Conservation (phyloP, 192 early-diverging fungal species). For the Thamnidium elegans region DNA sequence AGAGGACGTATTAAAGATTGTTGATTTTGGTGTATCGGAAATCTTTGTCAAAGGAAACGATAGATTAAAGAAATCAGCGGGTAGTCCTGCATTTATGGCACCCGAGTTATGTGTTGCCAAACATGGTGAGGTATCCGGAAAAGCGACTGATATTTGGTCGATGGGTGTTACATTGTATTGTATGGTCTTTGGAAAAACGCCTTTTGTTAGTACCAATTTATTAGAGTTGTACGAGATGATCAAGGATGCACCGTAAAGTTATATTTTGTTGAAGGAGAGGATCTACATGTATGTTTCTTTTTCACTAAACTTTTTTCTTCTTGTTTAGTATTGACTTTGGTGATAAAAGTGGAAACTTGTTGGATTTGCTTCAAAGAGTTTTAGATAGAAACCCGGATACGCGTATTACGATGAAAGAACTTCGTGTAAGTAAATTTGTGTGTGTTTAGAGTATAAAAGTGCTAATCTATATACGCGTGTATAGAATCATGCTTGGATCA, state of each 20-base stretch:
- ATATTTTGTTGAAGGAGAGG: not conserved
- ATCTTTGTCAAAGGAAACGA: constrained; percentile 81
- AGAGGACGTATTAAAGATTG: constrained; percentile 83
- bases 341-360: constrained; percentile 45
- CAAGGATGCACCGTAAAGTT: constrained; percentile 44
- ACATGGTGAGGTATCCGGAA: constrained; percentile 69
- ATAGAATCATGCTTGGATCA: constrained; percentile 82
- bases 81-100: constrained; percentile 89
- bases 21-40: constrained; percentile 97
- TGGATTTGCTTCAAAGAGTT: constrained; percentile 60
- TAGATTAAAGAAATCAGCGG: constrained; percentile 68
- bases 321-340: constrained; percentile 25
- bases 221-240: constrained; percentile 83
- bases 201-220: constrained; percentile 73
- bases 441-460: too few relatives aligned
- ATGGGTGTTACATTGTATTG: constrained; percentile 86
- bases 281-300: too few relatives aligned
- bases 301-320: not conserved
- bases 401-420: constrained; percentile 74
- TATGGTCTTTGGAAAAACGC: constrained; percentile 76
- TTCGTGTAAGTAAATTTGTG: constrained; percentile 45
- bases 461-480: too few relatives aligned
- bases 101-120: constrained; percentile 66
- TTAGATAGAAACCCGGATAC: constrained; percentile 78
- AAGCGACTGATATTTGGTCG: constrained; percentile 87